These are phyloP conservation scores for Coemansia sp. DNA, from an alignment of 192 early-diverging fungal species.

Conservation along the genomic window DNA sequence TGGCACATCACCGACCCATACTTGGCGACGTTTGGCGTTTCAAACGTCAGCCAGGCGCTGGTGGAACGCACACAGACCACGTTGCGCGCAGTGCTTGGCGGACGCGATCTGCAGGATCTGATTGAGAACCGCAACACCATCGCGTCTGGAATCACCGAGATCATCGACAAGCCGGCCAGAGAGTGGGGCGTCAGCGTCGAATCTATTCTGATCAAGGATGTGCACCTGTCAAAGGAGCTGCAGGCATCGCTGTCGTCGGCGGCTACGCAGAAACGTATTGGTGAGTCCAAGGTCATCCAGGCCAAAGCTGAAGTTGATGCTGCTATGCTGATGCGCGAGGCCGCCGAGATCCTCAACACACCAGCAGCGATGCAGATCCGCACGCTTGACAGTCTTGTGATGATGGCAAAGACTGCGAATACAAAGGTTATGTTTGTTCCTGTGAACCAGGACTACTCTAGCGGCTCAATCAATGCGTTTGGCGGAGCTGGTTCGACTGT, in stretches of 20 bases:
- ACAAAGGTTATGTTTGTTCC: conserved; percentile 78
- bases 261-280: conserved; percentile 87
- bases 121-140: conserved; percentile 90
- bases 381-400: conserved; percentile 81
- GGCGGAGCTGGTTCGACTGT: conserved; percentile 44
- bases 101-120: conserved; percentile 79
- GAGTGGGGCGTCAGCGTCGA: conserved; percentile 81
- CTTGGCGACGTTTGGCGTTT: conserved; percentile 75
- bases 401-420: conserved; percentile 72
- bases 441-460: conserved; percentile 53
- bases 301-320: conserved; percentile 84
- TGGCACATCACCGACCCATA: conserved; percentile 84
- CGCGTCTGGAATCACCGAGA: conserved; percentile 79
- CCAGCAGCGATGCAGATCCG: conserved; percentile 86
- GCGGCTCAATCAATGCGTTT: conserved; percentile 50
- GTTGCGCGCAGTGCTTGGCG: conserved; percentile 79
- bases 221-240: conserved; percentile 71
- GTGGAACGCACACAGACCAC: conserved; percentile 91
- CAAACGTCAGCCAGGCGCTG: conserved; percentile 77
- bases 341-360: conserved; percentile 88
- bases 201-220: conserved; percentile 85
- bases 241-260: conserved; percentile 84
- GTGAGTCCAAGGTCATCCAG: conserved; percentile 88
- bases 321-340: conserved; percentile 90
- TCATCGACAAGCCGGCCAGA: conserved; percentile 77